phyloP scores from a whole-genome alignment of 257 asterid species.

The Ophiorrhiza pumila region DNA sequence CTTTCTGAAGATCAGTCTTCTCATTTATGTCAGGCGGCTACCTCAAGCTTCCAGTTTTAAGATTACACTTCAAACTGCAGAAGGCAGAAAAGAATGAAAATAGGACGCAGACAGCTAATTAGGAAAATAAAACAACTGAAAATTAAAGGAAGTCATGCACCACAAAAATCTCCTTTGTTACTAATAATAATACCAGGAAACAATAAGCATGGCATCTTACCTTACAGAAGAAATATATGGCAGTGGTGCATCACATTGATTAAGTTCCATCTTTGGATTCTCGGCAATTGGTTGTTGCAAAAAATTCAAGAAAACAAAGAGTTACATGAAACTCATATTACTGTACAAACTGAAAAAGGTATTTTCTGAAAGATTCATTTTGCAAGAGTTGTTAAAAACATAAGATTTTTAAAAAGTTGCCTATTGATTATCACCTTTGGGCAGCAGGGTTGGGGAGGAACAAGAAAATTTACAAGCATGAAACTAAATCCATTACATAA shows the following conservation, averaged over 20 bases:
- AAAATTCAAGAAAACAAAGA: constrained; percentile 6
- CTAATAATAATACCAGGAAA: not conserved
- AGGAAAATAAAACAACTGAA: not conserved
- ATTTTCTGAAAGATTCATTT: not conserved
- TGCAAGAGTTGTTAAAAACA: not conserved
- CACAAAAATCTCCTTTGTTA: constrained; percentile 1
- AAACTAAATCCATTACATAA: not conserved
- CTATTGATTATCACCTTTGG: not conserved
- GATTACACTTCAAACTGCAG: constrained; percentile 33
- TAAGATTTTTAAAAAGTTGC: not conserved
- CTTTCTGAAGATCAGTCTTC: constrained; percentile 39
- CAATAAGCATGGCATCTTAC: constrained; percentile 6
- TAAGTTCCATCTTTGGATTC: not conserved
- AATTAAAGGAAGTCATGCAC: not conserved
- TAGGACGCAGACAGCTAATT: not conserved
- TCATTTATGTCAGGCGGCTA: constrained; percentile 25
- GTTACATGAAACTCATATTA: not conserved
- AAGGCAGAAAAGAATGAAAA: constrained; percentile 16
- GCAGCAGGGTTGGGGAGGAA: not conserved
- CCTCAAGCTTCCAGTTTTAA: constrained; percentile 22
- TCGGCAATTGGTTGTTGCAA: not conserved
- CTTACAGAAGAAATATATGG: constrained; percentile 11
- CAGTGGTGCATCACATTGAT: not conserved
- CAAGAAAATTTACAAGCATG: not conserved
- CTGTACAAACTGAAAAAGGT: not conserved